These are phyloP conservation scores for Colletotrichum sp. DNA, from an alignment of 2,329 filamentous ascomycete species.

Conservation along the genomic window DNA sequence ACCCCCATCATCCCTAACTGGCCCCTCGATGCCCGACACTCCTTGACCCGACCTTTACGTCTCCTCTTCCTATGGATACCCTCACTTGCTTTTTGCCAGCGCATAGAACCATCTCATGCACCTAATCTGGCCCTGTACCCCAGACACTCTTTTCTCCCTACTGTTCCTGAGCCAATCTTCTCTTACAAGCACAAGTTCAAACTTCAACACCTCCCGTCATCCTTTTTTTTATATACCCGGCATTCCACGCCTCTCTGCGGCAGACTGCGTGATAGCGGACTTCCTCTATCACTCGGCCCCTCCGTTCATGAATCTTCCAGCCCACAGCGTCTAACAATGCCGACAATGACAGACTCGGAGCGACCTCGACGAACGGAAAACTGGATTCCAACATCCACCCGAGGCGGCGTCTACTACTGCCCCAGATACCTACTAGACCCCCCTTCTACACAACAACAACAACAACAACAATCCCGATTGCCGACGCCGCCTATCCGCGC, in stretches of 20 bases:
- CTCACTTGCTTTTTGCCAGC: constrained; percentile 23
- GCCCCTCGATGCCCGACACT: constrained; percentile 17
- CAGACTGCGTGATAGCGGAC: background rate
- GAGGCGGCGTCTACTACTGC: constrained; percentile 33
- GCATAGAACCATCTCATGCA: constrained; percentile 24
- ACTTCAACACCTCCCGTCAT: background rate
- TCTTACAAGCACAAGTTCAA: background rate
- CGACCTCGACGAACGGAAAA: constrained; percentile 20
- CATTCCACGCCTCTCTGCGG: background rate
- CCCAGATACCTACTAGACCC: constrained; percentile 23
- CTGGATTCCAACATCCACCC: constrained; percentile 21
- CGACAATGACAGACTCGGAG: constrained; percentile 22
- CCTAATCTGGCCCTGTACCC: constrained; percentile 12
- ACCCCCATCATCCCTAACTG: constrained; percentile 18
- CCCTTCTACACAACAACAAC: constrained; percentile 2
- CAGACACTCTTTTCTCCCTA: background rate
- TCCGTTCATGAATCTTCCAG: constrained; percentile 2
- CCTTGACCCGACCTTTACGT: constrained; percentile 14
- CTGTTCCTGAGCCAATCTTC: constrained; percentile 1
- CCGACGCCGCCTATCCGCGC: constrained; percentile 44
- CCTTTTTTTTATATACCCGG: constrained; percentile 6
- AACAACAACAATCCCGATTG: constrained; percentile 19
- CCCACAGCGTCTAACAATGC: constrained; percentile 15
- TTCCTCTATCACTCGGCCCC: constrained; percentile 13
- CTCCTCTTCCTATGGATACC: constrained; percentile 24